Base-by-base conservation (phyloP, 1,284 basidiomycete genomes). In the Blastosporella zonata region DNA sequence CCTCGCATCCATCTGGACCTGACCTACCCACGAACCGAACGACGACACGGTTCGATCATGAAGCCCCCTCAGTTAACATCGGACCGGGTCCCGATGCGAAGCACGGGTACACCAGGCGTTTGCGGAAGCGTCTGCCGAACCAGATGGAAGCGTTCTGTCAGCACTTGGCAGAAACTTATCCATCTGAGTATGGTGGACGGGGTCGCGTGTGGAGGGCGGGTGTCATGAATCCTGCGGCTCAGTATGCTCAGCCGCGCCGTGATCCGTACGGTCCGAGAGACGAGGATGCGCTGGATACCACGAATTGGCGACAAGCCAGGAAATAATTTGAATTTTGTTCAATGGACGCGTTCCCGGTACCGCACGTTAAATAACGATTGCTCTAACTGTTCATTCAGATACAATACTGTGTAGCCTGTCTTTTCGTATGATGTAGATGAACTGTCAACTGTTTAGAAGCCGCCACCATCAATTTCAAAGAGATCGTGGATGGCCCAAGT, bases 141-240 rank as follows among this genome's bases (percentile, higher is more conserved):
- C 54, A 55, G 23, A 36, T 47, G 47, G 50, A 46, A 20, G 45
- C 28, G 37, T 53, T 50, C 25, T 33, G 44, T 34, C 45, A 39
- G 44, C 46, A 49, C 35, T 33, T 49, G 34, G 38, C 46, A 17
- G 34, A 42, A 20, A 36, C 28, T 39, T 31, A 50, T 38, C 28
- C 46, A 13, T 22, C 46, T 36, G 43, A 40, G 20, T 29, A 18
- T 49, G 40, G 38, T 25, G 9, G 27, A 15, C 22, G 9, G 27
- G 45, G 42, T 15, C 37, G 38, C 5, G 28, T 25, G 12, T 42
- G 35, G 35, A 45, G 46, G 25, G 39, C 34, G 18, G 40, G 39
- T 12, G 28, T 28, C 9, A 29, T 28, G 20, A 37, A 10, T 27
- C 33, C 17, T 39, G 22, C 34, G 25, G 35, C n/a, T 2, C 38